Evolutionary conservation across 225 moss, liverwort and hornwort species (phyloP).

Genomic region (Ulota crispa): DNA sequence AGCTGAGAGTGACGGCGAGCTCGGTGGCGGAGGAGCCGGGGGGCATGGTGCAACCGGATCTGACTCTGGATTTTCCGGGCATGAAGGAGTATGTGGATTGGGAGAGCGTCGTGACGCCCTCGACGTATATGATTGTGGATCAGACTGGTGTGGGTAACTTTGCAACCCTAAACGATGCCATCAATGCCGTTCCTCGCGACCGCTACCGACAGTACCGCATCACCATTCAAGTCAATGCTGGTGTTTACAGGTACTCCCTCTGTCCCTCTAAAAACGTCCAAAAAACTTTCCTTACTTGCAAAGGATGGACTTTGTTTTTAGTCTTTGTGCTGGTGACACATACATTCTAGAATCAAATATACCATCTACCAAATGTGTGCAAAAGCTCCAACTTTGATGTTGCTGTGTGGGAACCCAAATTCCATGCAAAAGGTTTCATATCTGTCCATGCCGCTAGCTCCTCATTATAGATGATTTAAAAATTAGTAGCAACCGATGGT

Average conservation of each 20-base stretch:
- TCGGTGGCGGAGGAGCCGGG: constrained; percentile 13
- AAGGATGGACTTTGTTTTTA: no score
- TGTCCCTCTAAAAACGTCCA: no score
- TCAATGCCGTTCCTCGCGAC: constrained; percentile 36
- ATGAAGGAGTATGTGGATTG: constrained; percentile 44
- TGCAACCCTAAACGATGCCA: constrained; percentile 27
- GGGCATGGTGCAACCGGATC: constrained; percentile 33
- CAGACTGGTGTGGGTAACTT: constrained; percentile 39
- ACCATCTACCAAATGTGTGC: no score
- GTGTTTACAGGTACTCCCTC: constrained; percentile 45
- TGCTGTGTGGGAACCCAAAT: no score
- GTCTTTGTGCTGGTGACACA: no score
- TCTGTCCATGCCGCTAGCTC: no score
- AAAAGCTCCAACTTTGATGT: no score
- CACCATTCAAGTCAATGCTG: constrained; percentile 47
- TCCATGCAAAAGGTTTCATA: no score
- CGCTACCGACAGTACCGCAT: constrained; percentile 47
- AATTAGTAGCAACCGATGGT: no score
- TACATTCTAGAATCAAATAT: no score
- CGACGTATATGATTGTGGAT: constrained; percentile 43
- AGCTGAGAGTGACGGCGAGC: constrained; percentile 15
- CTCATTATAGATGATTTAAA: no score
- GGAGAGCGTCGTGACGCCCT: constrained; percentile 38
- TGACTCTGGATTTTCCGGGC: constrained; percentile 39
- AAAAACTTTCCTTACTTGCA: no score